Evolutionary conservation across 257 asterid species (phyloP).

Genomic region (Nicotiana sylvestris): DNA sequence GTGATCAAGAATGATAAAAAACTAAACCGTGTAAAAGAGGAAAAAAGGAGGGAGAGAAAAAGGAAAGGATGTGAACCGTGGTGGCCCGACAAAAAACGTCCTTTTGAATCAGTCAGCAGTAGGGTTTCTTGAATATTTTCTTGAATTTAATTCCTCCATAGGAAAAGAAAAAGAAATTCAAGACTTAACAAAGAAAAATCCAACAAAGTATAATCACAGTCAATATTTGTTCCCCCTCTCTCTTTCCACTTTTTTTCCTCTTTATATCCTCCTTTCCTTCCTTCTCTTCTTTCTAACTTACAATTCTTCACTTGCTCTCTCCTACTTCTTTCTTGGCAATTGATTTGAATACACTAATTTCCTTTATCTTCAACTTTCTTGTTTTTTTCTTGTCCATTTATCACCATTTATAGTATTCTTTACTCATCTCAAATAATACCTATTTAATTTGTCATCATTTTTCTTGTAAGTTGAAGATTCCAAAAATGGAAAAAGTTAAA

Average conservation of each 20-base stretch:
- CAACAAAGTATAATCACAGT: background rate
- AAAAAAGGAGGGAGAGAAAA: background rate
- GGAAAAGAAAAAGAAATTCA: background rate
- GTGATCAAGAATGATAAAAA: background rate
- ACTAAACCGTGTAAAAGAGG: background rate
- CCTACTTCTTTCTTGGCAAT: slow-evolving; percentile 8
- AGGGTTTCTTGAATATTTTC: background rate
- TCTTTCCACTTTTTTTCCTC: slow-evolving; percentile 29
- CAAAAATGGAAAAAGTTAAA: slow-evolving; percentile 41
- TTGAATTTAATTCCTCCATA: background rate
- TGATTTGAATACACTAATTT: background rate
- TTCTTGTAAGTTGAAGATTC: background rate
- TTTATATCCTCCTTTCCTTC: slow-evolving; percentile 16
- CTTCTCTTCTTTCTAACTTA: background rate
- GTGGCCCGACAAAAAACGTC: background rate
- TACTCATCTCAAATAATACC: background rate
- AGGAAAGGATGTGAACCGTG: background rate
- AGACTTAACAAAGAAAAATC: background rate
- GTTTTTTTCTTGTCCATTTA: background rate
- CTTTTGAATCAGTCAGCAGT: slow-evolving; percentile 46
- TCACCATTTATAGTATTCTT: background rate
- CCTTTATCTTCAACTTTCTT: background rate
- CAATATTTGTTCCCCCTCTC: slow-evolving; percentile 8
- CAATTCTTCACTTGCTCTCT: slow-evolving; percentile 7
- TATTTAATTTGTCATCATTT: background rate